phyloP scores from a whole-genome alignment of 345 rosid genomes.

The Sonneratia alba region DNA sequence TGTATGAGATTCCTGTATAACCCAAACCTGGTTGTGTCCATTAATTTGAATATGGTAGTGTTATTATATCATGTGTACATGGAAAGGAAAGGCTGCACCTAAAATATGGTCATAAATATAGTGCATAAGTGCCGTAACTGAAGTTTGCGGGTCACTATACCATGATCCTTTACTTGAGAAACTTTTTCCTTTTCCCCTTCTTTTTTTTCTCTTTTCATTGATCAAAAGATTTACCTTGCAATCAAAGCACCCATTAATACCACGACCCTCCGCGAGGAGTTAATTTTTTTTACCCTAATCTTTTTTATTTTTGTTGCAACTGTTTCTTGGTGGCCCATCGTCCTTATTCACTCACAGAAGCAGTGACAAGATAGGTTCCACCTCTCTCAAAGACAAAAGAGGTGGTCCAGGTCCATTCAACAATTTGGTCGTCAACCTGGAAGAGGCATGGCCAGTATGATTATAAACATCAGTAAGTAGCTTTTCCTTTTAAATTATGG shows the following conservation, averaged over 20 bases:
- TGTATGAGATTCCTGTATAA: no score
- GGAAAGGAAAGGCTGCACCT: no score
- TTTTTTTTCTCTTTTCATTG: background rate
- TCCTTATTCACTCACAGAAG: background rate
- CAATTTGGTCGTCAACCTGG: background rate
- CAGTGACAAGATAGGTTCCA: background rate
- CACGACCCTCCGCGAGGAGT: background rate
- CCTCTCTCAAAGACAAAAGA: no score
- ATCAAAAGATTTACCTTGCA: background rate
- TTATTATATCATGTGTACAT: no score
- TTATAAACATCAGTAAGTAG: background rate
- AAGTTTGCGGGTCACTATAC: background rate
- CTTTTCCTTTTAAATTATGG: background rate
- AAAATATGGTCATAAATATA: no score
- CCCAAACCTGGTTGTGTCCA: no score
- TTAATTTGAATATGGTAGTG: no score
- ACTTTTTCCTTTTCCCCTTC: conserved; percentile 1
- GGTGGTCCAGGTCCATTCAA: background rate
- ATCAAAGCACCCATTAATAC: conserved; percentile 10
- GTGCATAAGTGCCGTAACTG: no score
- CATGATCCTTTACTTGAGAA: background rate
- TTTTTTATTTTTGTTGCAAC: background rate
- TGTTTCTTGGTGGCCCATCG: background rate
- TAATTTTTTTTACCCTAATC: background rate
- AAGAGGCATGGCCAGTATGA: background rate